Percentiles rank a stretch among this genome's conserved stretches.
These are phyloP conservation scores for Phytopythium mirpurense DNA, from an alignment of 352 stramenopile species.

Conservation along the genomic window DNA sequence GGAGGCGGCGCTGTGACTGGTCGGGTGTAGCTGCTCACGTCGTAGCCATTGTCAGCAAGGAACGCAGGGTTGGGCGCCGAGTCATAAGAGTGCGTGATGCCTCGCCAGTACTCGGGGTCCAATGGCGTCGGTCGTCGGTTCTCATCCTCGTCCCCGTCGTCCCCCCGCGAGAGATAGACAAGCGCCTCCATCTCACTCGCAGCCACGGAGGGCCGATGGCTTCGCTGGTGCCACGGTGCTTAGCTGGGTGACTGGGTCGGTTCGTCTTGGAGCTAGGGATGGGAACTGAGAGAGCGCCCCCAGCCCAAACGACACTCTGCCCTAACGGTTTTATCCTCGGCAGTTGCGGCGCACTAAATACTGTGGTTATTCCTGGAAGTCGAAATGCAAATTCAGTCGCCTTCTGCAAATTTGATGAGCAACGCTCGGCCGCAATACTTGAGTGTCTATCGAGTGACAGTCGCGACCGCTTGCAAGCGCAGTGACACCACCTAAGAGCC, in stretches of 20 bases:
- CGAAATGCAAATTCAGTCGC: no score
- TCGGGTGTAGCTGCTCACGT: slow-evolving; percentile 12
- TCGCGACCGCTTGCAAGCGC: no score
- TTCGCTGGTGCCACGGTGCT: not conserved
- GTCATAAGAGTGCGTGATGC: slow-evolving; percentile 58
- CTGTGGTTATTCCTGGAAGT: not conserved
- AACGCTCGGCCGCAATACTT: no score
- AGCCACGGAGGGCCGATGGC: not conserved
- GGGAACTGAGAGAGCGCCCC: not conserved
- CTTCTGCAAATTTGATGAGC: no score
- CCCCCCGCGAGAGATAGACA: slow-evolving; percentile 33
- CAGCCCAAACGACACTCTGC: not conserved
- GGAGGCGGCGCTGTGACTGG: slow-evolving; percentile 5
- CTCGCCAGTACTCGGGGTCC: slow-evolving; percentile 69
- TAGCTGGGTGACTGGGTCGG: not conserved
- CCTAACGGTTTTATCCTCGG: not conserved
- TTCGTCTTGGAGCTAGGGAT: not conserved
- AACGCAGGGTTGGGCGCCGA: slow-evolving; percentile 10
- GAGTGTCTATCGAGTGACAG: no score
- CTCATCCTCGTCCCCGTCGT: slow-evolving; percentile 29
- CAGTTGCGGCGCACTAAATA: not conserved
- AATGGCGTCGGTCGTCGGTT: slow-evolving; percentile 41
- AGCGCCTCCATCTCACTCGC: slow-evolving; percentile 34
- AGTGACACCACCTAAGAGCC: no score
- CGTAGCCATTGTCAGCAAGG: slow-evolving; percentile 9